Base-by-base conservation (phyloP, 352 stramenopile species). In the Globisporangium sylvaticum region DNA sequence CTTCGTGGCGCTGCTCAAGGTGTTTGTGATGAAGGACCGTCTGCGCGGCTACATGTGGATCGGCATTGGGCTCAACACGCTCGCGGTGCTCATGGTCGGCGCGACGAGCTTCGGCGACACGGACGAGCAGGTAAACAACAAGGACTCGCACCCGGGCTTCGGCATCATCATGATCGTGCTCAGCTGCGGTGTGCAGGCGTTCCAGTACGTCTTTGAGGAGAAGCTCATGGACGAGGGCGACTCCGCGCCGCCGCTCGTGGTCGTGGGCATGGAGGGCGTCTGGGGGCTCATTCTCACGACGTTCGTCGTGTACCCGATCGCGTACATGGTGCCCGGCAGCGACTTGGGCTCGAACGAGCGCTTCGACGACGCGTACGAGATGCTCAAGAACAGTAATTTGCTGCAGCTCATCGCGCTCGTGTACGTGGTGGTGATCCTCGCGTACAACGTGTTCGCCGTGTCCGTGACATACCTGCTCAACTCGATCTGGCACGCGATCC, bases 141-240 rank as follows among this genome's bases (percentile, higher is more conserved):
- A 72, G 18, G 76, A 81, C 15, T 64, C 79, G 29, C 74, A 97
- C 66, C 91, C 96, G 2, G 80, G 90, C 6, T 87, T 98, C 60
- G 96, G 97, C 9, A 90, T 98, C 42, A 66, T 94, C 32, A 93
- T 99, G 73, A 94, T 99, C 53, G 87, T 99, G 52, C 68, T 97
- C 1, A 98, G 96, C 66, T 98, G 96, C 60, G 91, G 96, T 46
- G 94, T 98, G 9, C 95, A 98, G 73, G 90, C 92, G 2, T 77
- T 97, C 27, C 95, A 99, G 68, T 99, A 98, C 80, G 96, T 98
- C 29, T 98, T 98, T 69, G 96, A 99, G 71, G 97, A 99, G 79
- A 98, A 98, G 77, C 88, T 98, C 42, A 98, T 99, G 92, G 94
- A 94, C 62, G 95, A 98, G 72, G 91, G 95, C 60, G 84, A 96